A percentile compares a stretch with the other conserved stretches of the same genome.
phyloP scores from a whole-genome alignment of 1,284 basidiomycete species.

The Papiliotrema nemorosa region DNA sequence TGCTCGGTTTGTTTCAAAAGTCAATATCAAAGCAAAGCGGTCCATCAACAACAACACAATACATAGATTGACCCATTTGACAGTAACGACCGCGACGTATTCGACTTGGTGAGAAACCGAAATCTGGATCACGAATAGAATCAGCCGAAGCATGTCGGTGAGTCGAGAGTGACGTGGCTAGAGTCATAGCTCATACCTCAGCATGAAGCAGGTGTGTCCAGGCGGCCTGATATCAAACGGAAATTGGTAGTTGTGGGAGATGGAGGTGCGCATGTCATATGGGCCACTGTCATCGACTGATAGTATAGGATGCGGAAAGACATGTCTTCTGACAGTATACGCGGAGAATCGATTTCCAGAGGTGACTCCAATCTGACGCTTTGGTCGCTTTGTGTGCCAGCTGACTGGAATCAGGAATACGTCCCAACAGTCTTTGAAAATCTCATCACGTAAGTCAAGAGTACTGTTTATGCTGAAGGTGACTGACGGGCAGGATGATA shows the following conservation, averaged over 20 bases:
- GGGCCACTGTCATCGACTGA: not conserved
- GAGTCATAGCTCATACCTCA: not conserved
- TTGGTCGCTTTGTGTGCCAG: too few relatives aligned
- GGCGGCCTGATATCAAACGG: conserved; percentile 72
- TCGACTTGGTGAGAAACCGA: too few relatives aligned
- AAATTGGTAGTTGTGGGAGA: conserved; percentile 79
- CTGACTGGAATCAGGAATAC: too few relatives aligned
- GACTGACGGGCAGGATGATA: conserved; percentile 81
- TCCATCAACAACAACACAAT: too few relatives aligned
- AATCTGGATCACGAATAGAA: too few relatives aligned
- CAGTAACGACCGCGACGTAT: too few relatives aligned
- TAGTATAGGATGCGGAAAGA: conserved; percentile 57
- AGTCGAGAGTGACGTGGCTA: not conserved
- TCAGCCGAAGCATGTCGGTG: conserved; percentile 7
- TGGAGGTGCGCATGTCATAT: conserved; percentile 21
- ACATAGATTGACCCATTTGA: too few relatives aligned
- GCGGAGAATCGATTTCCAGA: conserved; percentile 97
- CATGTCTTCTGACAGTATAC: conserved; percentile 59
- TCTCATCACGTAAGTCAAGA: conserved; percentile 70
- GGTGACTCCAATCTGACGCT: conserved; percentile 53
- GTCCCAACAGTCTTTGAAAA: conserved; percentile 98
- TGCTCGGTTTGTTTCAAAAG: too few relatives aligned
- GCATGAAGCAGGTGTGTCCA: conserved; percentile 20
- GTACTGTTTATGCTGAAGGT: too few relatives aligned
- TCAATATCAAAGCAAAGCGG: too few relatives aligned